Percentiles rank a stretch among this genome's conserved stretches.
phyloP scores from a whole-genome alignment of 2,329 filamentous ascomycete species.

The Neonectria faginata region DNA sequence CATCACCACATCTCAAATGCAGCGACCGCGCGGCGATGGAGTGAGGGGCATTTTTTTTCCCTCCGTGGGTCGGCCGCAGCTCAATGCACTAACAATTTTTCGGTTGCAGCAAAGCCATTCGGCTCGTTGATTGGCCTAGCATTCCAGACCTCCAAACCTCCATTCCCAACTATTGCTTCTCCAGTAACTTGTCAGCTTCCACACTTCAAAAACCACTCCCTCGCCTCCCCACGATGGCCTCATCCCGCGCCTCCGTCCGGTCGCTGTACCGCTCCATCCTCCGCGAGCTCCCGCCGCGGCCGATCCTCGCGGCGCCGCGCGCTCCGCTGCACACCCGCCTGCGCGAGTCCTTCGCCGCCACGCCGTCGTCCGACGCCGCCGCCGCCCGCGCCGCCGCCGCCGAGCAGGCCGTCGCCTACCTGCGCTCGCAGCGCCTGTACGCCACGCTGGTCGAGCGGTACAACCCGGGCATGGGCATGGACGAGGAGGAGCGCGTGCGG shows the following conservation, averaged over 20 bases:
- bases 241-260: constrained; percentile 67
- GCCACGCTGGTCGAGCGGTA: constrained; percentile 86
- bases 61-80: background rate
- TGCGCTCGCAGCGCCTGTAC: constrained; percentile 88
- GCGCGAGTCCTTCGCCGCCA: constrained; percentile 46
- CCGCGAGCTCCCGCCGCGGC: constrained; percentile 85
- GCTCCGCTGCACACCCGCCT: constrained; percentile 61
- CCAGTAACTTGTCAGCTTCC: background rate
- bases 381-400: constrained; percentile 54
- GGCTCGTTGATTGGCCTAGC: constrained; percentile 17
- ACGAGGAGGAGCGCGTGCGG: constrained; percentile 84
- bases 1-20: constrained; percentile 10
- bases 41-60: constrained; percentile 27
- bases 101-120: background rate
- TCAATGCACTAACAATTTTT: constrained; percentile 26
- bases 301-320: constrained; percentile 65
- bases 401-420: constrained; percentile 84
- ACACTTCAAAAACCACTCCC: background rate
- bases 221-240: constrained; percentile 40
- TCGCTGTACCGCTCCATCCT: constrained; percentile 89
- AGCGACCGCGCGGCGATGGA: constrained; percentile 4
- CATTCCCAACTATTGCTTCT: background rate
- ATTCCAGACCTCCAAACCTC: constrained; percentile 10
- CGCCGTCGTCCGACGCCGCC: constrained; percentile 72
- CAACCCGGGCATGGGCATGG: constrained; percentile 91